Evolutionary conservation across 2,329 filamentous ascomycete species (phyloP).

Genomic region (Fusarium sp.): DNA sequence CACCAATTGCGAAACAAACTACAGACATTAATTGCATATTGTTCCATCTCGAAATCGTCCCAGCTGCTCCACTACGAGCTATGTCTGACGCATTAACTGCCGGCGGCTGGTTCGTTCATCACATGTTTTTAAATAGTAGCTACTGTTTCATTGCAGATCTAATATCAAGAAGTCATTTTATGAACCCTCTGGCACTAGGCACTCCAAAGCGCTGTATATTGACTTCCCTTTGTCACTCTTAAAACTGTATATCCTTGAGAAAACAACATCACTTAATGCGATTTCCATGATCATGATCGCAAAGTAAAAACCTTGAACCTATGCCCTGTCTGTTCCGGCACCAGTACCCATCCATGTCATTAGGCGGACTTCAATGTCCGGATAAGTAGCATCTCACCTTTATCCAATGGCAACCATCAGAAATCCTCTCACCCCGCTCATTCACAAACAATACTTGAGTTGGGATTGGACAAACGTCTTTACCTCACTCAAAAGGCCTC

Average conservation of each 20-base stretch:
- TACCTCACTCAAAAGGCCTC: conserved; percentile 27
- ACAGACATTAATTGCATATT: background rate
- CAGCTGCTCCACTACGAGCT: background rate
- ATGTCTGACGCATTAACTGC: conserved; percentile 4
- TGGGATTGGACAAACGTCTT: conserved; percentile 38
- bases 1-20: background rate
- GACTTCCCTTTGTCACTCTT: too few species aligned
- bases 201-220: too few species aligned
- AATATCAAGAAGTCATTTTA: background rate
- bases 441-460: conserved; percentile 21
- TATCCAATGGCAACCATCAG: conserved; percentile 35
- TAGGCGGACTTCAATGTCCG: conserved; percentile 47
- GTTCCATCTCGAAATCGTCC: background rate
- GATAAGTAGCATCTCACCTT: conserved; percentile 8
- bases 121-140: conserved; percentile 5
- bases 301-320: background rate
- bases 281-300: background rate
- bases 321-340: background rate
- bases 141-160: background rate
- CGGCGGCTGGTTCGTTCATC: conserved; percentile 1
- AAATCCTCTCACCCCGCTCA: conserved; percentile 36
- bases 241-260: background rate
- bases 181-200: background rate
- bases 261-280: background rate
- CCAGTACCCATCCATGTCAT: conserved; percentile 19